Base-by-base conservation (phyloP, 345 rosid species). In the Bretschneidera sinensis region DNA sequence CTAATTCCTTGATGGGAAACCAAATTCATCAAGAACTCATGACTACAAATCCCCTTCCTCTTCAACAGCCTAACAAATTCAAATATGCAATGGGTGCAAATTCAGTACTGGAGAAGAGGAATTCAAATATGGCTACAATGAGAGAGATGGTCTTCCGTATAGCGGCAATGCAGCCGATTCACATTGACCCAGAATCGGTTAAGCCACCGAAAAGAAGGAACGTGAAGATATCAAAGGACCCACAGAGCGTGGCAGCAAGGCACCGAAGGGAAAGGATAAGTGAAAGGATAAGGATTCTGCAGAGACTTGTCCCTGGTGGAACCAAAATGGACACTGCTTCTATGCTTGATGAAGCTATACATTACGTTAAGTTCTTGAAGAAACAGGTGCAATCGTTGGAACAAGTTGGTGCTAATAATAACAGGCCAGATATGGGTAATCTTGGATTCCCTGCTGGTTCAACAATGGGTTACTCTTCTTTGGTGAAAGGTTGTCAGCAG, bases 221-320 rank as follows among this genome's bases (percentile, higher is more conserved):
- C 69, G 94, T 92, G 24, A 83, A 78, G 79, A 92, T 89, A 73
- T 92, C 97, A 0, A 92, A 92, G 77, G 98, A 92, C 66, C 98
- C 98, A 1, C 94, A 89, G 60, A 92, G 98, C 63, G 89, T 92
- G 47, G 98, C 96, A 2, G 97, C 98, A 14, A 71, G 97, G 64
- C 98, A 87, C 47, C 61, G 95, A 51, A 79, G 98, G 67, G 98
- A 89, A 66, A 75, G 86, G 71, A 85, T 92, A 59, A 89, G 97
- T 55, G 98, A 92, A 72, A 71, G 87, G 83, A 89, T 92, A 21
- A 74, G 98, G 79, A 89, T 89, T 54, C 77, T 89, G 59, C 98
- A 92, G 72, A 75, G 95, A 72, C 79, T 92, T n/a, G 98, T 92
- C n/a, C 97, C 98, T 0, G 95, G 98, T n/a, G 97, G 98, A 0